Evolutionary conservation across 1,284 basidiomycete species (phyloP).

Genomic region (Pholiota adiposa): DNA sequence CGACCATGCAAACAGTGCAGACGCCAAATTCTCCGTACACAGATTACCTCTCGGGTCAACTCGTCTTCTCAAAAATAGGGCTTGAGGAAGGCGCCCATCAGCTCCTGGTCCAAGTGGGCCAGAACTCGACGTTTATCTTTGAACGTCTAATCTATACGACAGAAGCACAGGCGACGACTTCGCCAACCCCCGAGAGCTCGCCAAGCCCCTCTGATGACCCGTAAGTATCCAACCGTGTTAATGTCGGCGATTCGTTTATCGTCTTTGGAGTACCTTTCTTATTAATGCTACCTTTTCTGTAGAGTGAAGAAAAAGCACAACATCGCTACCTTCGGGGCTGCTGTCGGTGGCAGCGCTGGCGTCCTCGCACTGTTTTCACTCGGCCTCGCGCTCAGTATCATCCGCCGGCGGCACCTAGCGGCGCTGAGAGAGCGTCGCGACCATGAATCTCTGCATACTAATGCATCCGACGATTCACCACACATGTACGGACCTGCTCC

Average conservation of each 20-base stretch:
- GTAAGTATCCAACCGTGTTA: constrained; percentile 34
- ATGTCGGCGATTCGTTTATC: constrained; percentile 22
- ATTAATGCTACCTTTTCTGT: constrained; percentile 2
- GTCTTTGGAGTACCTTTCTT: background rate
- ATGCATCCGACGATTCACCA: constrained; percentile 46
- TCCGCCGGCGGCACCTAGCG: constrained; percentile 47
- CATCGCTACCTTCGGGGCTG: constrained; percentile 55
- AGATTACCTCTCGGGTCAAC: constrained; percentile 14
- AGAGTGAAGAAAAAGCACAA: constrained; percentile 39
- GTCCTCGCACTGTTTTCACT: constrained; percentile 49
- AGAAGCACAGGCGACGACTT: background rate
- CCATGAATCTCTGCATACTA: constrained; percentile 37
- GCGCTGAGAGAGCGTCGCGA: constrained; percentile 45
- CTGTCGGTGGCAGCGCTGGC: constrained; percentile 55
- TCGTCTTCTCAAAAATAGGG: constrained; percentile 41
- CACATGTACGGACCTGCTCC: constrained; percentile 47
- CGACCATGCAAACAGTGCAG: constrained; percentile 26
- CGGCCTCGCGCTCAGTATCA: constrained; percentile 54
- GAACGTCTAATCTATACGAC: constrained; percentile 51
- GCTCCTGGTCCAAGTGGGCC: constrained; percentile 46
- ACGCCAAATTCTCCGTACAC: constrained; percentile 29
- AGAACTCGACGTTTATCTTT: constrained; percentile 51
- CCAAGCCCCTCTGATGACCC: constrained; percentile 25
- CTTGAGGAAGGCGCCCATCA: constrained; percentile 45
- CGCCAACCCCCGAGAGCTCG: constrained; percentile 17